A percentile compares a stretch with the other conserved stretches of the same genome.
Evolutionary conservation across 2,329 filamentous ascomycete species (phyloP).

Genomic region (Trichoderma oligosporum): DNA sequence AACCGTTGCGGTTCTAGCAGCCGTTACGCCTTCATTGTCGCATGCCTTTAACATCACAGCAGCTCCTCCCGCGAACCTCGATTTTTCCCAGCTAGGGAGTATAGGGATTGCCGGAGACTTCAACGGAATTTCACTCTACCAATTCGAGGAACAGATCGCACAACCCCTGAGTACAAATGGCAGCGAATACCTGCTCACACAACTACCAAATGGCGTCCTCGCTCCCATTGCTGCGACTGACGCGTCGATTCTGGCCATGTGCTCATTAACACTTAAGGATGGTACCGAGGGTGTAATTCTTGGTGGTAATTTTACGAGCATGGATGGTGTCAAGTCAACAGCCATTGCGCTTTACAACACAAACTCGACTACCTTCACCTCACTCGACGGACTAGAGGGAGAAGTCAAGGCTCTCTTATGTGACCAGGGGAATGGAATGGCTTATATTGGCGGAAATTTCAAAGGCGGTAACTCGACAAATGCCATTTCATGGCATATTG

Average conservation of each 20-base stretch:
- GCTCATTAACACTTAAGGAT: slow-evolving; percentile 65
- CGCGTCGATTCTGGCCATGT: slow-evolving; percentile 85
- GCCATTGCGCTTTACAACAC: slow-evolving; percentile 81
- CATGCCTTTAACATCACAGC: slow-evolving; percentile 56
- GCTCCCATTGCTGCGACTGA: slow-evolving; percentile 71
- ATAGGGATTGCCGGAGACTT: slow-evolving; percentile 88
- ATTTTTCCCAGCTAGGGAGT: slow-evolving; percentile 72
- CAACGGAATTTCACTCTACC: slow-evolving; percentile 83
- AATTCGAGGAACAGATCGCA: slow-evolving; percentile 77
- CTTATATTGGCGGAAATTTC: slow-evolving; percentile 90
- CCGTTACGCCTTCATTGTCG: slow-evolving; percentile 41
- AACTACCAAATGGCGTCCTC: slow-evolving; percentile 82
- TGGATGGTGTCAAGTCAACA: slow-evolving; percentile 70
- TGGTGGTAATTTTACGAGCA: slow-evolving; percentile 91
- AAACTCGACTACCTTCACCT: slow-evolving; percentile 62
- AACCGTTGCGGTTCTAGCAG: slow-evolving; percentile 39
- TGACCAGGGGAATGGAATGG: slow-evolving; percentile 69
- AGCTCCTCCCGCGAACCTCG: slow-evolving; percentile 67
- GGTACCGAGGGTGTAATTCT: slow-evolving; percentile 75
- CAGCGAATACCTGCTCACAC: slow-evolving; percentile 73
- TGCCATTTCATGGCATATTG: slow-evolving; percentile 74
- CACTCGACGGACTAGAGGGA: slow-evolving; percentile 77
- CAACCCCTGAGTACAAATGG: slow-evolving; percentile 66
- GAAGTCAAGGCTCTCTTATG: slow-evolving; percentile 80
- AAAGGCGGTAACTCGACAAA: slow-evolving; percentile 78